Conservation (phyloP, 2,329 filamentous ascomycete species). For the Colletotrichum paranaense region DNA sequence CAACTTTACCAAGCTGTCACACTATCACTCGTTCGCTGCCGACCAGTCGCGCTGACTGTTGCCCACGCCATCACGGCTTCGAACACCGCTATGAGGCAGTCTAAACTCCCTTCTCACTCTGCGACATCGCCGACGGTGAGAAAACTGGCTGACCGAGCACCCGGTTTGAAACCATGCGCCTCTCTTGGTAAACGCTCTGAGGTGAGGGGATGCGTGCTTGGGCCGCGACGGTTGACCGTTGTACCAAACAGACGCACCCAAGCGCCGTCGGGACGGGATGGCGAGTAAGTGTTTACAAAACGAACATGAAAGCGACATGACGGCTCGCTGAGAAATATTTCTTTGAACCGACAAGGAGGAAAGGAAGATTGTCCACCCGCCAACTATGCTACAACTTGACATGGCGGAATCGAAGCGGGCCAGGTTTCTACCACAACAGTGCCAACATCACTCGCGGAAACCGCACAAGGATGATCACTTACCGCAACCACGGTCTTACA, state of each 20-base stretch:
- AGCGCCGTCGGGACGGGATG: constrained; percentile 5
- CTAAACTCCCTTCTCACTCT: background rate
- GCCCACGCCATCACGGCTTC: background rate
- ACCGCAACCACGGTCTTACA: constrained; percentile 2
- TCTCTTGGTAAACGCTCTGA: background rate
- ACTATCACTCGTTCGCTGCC: background rate
- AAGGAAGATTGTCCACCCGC: background rate
- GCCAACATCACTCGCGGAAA: constrained; percentile 14
- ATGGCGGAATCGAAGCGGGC: constrained; percentile 22
- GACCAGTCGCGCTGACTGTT: background rate
- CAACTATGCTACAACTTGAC: background rate
- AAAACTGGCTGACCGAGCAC: background rate
- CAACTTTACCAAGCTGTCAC: background rate
- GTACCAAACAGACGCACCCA: constrained; percentile 10
- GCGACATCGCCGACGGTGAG: background rate
- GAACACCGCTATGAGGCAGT: background rate
- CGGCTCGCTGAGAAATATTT: background rate
- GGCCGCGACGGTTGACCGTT: constrained; percentile 23
- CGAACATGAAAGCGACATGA: background rate
- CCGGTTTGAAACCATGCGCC: constrained; percentile 21
- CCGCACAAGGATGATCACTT: background rate
- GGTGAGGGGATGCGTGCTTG: constrained; percentile 15
- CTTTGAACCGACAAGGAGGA: background rate
- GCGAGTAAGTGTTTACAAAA: constrained; percentile 10
- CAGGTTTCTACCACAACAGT: constrained; percentile 8